These are phyloP conservation scores for Aspergillus vadensis DNA, from an alignment of 2,329 filamentous ascomycete genomes.

Conservation along the genomic window DNA sequence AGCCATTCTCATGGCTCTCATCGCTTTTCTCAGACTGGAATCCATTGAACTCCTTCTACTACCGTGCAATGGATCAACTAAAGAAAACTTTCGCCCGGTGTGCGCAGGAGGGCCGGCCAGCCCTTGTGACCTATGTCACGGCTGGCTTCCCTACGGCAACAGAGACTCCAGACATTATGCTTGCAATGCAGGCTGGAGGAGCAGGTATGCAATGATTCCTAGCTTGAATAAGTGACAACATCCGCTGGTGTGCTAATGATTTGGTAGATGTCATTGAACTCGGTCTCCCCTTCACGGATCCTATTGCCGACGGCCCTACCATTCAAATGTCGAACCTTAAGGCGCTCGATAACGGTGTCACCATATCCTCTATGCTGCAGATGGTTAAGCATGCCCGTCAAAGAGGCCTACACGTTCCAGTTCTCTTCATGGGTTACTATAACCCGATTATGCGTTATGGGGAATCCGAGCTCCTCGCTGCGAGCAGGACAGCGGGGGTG, in stretches of 20 bases:
- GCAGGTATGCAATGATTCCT: slow-evolving; percentile 61
- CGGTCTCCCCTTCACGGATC: slow-evolving; percentile 92
- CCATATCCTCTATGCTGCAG: slow-evolving; percentile 71
- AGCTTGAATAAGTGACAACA: neutral
- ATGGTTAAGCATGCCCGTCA: slow-evolving; percentile 79
- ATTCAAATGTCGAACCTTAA: slow-evolving; percentile 90
- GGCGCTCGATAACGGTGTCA: slow-evolving; percentile 84
- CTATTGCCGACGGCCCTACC: slow-evolving; percentile 91
- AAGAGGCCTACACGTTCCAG: slow-evolving; percentile 73
- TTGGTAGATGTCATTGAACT: slow-evolving; percentile 85
- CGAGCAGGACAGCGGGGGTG: slow-evolving; percentile 78
- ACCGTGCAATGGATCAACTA: slow-evolving; percentile 49
- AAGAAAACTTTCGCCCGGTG: slow-evolving; percentile 56
- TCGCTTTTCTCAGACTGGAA: neutral
- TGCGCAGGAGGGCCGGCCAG: slow-evolving; percentile 61
- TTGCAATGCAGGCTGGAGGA: slow-evolving; percentile 87
- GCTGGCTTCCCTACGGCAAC: slow-evolving; percentile 80
- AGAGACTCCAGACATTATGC: slow-evolving; percentile 76
- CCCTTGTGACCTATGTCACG: slow-evolving; percentile 91
- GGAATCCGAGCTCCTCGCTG: slow-evolving; percentile 77
- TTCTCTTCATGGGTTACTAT: slow-evolving; percentile 97
- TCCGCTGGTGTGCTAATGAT: slow-evolving; percentile 3
- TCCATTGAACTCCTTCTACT: neutral
- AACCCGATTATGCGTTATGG: slow-evolving; percentile 91
- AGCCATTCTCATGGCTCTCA: neutral